Base-by-base conservation (phyloP, 1,284 basidiomycete genomes). In the Pseudozyma tsukubaensis region DNA sequence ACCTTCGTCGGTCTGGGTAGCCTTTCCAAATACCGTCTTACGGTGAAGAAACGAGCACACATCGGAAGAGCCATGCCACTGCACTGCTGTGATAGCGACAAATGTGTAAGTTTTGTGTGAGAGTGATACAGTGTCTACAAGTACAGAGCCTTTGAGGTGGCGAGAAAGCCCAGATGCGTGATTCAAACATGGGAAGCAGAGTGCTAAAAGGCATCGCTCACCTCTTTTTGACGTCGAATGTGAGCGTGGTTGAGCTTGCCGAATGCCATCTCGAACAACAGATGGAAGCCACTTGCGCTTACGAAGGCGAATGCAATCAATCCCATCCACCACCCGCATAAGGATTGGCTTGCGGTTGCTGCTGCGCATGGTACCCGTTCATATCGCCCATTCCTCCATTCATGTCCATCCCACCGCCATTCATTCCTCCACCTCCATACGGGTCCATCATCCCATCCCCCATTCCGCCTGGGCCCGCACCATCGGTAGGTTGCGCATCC, bases 401-500 rank as follows among this genome's bases (percentile, higher is more conserved):
- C 54, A 57, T 24, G 32, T 63, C 61, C 53, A 55, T 44, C 14
- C 16, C 60, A 8, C 42, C 64, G 11, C 53, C 58, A 14, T 40
- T 48, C 44, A 56, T 58, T 3, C 47, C 48, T 16, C 45, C 56
- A 29, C n/a, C 19, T 11, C 66, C 66, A 35, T 69, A 69, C 19
- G 51, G 53, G 37, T 72, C 69, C 51, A 67, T 63, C 58, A 71
- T 51, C 4, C 63, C 59, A 37, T 62, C 59, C 21, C 63, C 63
- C 54, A 66, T 51, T 1, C 51, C 63, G 3, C 29, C 52, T 7
- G 12, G 18, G 18, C 24, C 65, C 0, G 21, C 55, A 5, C 43
- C 75, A 9, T 53, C 72, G 2, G 55, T 59, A 12, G 62, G 73
- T 19, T 79, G 43, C 43, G 43, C 79, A 45, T 79, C 78, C 45